Evolutionary conservation across 768 basidiomycete species (phyloP), one percentile per base, ranked within the genome.

Genomic region (Rossbeevera mucosa): DNA sequence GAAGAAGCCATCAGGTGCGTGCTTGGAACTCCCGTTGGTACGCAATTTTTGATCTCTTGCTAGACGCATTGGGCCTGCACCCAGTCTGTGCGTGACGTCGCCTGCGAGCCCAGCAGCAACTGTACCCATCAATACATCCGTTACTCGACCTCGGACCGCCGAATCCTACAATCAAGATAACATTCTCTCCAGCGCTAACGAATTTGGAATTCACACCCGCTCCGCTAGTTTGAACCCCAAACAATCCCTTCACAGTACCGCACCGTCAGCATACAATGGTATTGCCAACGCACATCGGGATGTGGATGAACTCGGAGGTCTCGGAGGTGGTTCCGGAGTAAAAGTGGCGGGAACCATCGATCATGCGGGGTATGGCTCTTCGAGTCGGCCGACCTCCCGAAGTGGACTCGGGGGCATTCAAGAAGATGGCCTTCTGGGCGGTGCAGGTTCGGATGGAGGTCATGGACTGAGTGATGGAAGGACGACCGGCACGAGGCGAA

Each of bases 1-100:
- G 72, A 77, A 16, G 88, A 90, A 66, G 87, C 88, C 26, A 75
- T 88, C 51, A 79, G 74, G 72, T 72, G 52, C 2, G 59, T 53
- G 56, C 30, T 47, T n/a, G 11, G 8, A 11, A 7, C 9, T 29
- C 13, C 13, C 16, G 6, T 41, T 18, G 24, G 9, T 14, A 4
- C 14, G 14, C 48, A 8, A 47, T 51, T 24, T 2, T 48, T 16
- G 18, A 18, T 14, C 43, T 8, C 11, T 16, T 20, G 22, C 25
- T 57, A 79, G 79, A 57, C 77, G 78, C n/a, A 80, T 81, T 26
- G 79, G 78, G 3, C 57, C 61, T 20, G 75, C 78, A 1, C 73
- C 76, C 3, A 78, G 69, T 51, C 64, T 77, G 26, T 76, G 65
- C 36, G 51, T 60, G 21, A 59, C 48, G 7, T 53, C 66, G 2